Base-by-base conservation (phyloP, 2,329 filamentous ascomycete genomes). In the Diatrype stigma region DNA sequence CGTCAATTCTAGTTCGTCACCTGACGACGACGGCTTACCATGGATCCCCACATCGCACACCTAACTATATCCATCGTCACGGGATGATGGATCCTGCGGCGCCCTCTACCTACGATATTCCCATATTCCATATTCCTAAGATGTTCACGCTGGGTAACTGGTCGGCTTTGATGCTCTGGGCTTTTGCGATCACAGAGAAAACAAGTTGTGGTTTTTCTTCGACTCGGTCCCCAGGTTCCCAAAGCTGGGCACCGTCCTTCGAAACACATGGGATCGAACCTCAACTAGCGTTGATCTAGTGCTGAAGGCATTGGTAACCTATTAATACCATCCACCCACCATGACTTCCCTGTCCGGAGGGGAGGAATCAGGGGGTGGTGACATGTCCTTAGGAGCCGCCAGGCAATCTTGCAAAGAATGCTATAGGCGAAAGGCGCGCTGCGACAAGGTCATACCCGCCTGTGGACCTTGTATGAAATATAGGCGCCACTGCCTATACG, bases 401-500 rank as follows among this genome's bases (percentile, higher is more conserved):
- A 68, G 70, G 35, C 68, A 71, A 56, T 66, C 68, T 7, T 71
- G 69, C 61, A 71, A 70, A 52, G 71, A 73, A 55, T 73, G 71
- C 50, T 63, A 69, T 17, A 61, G 71, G 26, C 56, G 70, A 34
- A 73, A 73, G 57, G 67, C 70, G 12, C 64, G 69, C 42, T 73
- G 71, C 55, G 67, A 73, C 50, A 61, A 64, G 37, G 61, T 60
- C 3, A 61, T 72, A 28, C 71, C 71, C 11, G 69, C 62, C 3
- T 73, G 71, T 52, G 63, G 65, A 37, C 59, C 70, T 16, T 78
- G 74, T 56, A 59, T 67, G 45, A 71, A 70, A 50, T 73, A 75
- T 56, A 66, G 70, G 40, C 63, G 75, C 14, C 70, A 74, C 52
- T 78, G 75, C 52, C 62, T 76, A 6, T 78, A 78, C 50, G 75